Base-by-base conservation (phyloP, 2,329 filamentous ascomycete species). In the Colletotrichum tofieldiae region DNA sequence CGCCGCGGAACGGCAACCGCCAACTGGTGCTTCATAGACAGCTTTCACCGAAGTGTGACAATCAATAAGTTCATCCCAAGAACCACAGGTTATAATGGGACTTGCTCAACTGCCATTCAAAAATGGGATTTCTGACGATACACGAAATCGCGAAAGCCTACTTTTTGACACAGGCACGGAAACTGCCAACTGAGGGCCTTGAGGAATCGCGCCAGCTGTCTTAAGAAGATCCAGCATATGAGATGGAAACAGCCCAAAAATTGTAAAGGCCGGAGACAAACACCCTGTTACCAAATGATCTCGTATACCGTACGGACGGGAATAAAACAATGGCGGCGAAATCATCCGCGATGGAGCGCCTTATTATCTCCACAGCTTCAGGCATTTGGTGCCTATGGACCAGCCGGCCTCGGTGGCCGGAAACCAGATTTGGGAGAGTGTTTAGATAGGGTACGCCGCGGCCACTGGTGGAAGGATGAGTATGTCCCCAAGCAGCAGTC, bases 371-470 rank as follows among this genome's bases (percentile, higher is more conserved):
- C 23, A 56, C 45, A 29, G 29, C 18, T 37, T 58, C 14, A 47
- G 45, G 4, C 56, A 71, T 16, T 12, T 23, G 43, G 67, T 67
- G 1, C 51, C 68, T 4, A 18, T 5, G n/a, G 55, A 55, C n/a
- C 62, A 65, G 41, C 66, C 60, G 1, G 32, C 37, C 11, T 20
- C 16, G 41, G 51, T 58, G 66, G 23, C 37, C 32, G 65, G 58
- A 56, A 62, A 56, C 26, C 55, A 47, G 55, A 39, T 67, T 37
- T 37, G 45, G 35, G 9, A 3, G 6, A 63, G 32, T 61, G 39
- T 49, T 11, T 62, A 12, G 59, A 62, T 18, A 62, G 59, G 29
- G 59, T 43, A 14, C 59, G 43, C 7, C 43, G 59, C n/a, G 29
- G 59, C 20, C 29, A 62, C 29, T 62, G 43, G 59, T 39, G 29